Evolutionary conservation across 2,329 filamentous ascomycete genomes (phyloP), one percentile per base, ranked within the genome.

Genomic region (Phaeosphaeriaceae sp.): DNA sequence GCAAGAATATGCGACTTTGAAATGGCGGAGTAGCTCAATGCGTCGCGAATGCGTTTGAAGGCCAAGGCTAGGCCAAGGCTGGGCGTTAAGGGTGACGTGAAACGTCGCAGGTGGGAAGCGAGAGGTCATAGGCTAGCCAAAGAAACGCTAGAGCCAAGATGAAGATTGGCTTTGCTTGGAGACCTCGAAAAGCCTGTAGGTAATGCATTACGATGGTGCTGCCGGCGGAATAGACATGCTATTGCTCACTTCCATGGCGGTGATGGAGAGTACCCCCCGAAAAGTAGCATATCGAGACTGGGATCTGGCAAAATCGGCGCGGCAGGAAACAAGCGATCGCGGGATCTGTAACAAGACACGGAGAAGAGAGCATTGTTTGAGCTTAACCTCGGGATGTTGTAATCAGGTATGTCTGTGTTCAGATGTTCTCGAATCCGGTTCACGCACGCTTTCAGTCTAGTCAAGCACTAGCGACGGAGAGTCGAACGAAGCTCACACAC

Each of bases 11-110:
- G 52, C 44, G 44, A 48, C 31, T 48, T 48, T 17, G 7, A 31
- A 25, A 54, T 54, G 22, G 31, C 44, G 52, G 52, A 46, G 52
- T 24, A 11, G 22, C 21, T 48, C 31, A 36, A 54, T 49, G 52
- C 52, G 52, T 54, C 36, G 52, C 52, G 46, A 44, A n/a, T 44
- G 33, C 48, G 52, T 54, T 54, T 54, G 45, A 54, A 54, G 11
- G 42, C 46, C 33, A 54, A 49, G 52, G 24, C 46, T 54, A 44
- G 33, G 46, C 46, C 45, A 54, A 54, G 52, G 20, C 52, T 54
- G 52, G 52, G 52, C 52, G 52, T 45, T 21, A 54, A 41, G 25
- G 52, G 45, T n/a, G 45, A 25, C 27, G 33, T 49, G 52, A 54
- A 54, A 54, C 52, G 52, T 54, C 45, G 45, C 52, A 48, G 33